Percentiles rank a stretch among this genome's conserved stretches.
phyloP scores from a whole-genome alignment of 1,139 yeast genomes.

The Protomyces inouyei region DNA sequence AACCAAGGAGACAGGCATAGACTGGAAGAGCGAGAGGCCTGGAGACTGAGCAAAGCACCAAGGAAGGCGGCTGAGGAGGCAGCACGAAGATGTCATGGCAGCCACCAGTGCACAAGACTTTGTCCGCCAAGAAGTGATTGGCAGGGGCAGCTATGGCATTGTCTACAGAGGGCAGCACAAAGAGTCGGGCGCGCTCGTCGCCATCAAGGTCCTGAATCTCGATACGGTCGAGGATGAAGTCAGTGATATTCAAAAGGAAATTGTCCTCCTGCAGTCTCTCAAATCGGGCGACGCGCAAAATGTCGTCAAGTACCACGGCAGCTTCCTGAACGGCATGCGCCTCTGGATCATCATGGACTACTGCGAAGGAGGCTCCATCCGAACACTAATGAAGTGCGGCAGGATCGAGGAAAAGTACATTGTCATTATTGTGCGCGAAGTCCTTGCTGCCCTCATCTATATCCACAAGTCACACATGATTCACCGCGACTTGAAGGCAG shows the following conservation, averaged over 20 bases:
- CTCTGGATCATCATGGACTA: constrained; percentile 97
- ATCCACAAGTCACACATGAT: constrained; percentile 89
- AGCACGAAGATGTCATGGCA: not conserved
- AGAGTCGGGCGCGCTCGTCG: constrained; percentile 70
- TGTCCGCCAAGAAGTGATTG: constrained; percentile 83
- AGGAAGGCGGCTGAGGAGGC: too few species aligned
- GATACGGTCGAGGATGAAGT: constrained; percentile 96
- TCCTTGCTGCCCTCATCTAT: constrained; percentile 67
- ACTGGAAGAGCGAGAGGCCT: too few species aligned
- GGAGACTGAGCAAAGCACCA: too few species aligned
- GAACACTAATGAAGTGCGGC: constrained; percentile 85
- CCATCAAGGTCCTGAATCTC: constrained; percentile 84
- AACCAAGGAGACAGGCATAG: not conserved
- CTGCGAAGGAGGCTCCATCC: constrained; percentile 93
- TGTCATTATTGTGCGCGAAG: constrained; percentile 75
- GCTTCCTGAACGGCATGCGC: constrained; percentile 77
- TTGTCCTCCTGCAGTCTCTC: constrained; percentile 75
- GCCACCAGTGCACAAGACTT: constrained; percentile 41
- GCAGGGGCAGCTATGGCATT: constrained; percentile 94
- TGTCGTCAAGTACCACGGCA: constrained; percentile 87
- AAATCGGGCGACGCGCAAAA: constrained; percentile 69
- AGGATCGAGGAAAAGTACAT: constrained; percentile 77
- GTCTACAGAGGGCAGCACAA: constrained; percentile 78
- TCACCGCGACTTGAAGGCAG: constrained; percentile 94
- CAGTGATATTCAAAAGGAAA: constrained; percentile 88